Base-by-base conservation (phyloP, 1,284 basidiomycete genomes). In the Malassezia obtusa region DNA sequence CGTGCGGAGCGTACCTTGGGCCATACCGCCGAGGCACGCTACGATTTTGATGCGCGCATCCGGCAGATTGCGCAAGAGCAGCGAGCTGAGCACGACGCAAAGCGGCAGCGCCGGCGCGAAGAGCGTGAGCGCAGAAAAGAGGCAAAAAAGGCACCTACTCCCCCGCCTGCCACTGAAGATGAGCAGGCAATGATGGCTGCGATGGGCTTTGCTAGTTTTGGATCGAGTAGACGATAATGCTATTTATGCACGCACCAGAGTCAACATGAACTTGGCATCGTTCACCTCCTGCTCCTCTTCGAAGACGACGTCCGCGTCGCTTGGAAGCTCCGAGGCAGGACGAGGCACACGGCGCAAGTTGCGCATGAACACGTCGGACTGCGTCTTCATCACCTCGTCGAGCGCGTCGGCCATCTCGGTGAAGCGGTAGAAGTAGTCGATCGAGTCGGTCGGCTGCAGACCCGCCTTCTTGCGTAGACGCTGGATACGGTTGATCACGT, bases 141-240 rank as follows among this genome's bases (percentile, higher is more conserved):
- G 83, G 68, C 83, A 81, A 6, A 80, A 80, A 69, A 84, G 83
- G 68, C 83, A 35, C 32, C 25, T 10, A 19, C 26, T 39, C 36
- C 21, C 19, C 30, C 31, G 3, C 26, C 17, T 31, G 26, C n/a
- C 25, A 43, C 31, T 37, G 37, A 45, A 12, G 49, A 76, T 82
- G 38, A 75, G 22, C 64, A 71, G 49, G 83, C 85, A 58, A 86
- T 91, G 81, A 80, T 85, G 59, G 77, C 79, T 33, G 81, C 89
- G 78, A 92, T 95, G 90, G 91, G 90, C 37, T 95, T 95, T 74
- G 84, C 82, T 38, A 87, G 88, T 3, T 95, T 95, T 70, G 87
- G 87, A 14, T 78, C 84, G 19, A 81, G 82, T 26, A 88, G 88
- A 33, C 32, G 19, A 12, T 31, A 46, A 15, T 41, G 22, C 40